phyloP scores from a whole-genome alignment of 2,329 filamentous ascomycete genomes.

The Fusarium sororula region DNA sequence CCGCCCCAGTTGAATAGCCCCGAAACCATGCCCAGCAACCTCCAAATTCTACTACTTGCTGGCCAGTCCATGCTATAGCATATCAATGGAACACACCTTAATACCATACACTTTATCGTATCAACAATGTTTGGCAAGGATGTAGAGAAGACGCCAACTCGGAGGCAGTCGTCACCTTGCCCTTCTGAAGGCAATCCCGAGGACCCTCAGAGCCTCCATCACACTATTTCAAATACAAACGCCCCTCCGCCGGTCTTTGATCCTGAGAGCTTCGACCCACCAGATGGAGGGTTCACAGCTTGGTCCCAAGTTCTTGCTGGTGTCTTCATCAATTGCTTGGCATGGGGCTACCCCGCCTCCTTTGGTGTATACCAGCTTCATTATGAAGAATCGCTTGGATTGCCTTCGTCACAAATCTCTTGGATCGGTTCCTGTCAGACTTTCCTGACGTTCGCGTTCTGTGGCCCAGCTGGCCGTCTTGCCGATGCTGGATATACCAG shows the following conservation, averaged over 20 bases:
- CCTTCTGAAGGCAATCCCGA: background rate
- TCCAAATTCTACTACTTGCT: background rate
- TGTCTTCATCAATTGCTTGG: constrained; percentile 58
- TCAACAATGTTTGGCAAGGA: constrained; percentile 35
- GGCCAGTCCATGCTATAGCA: background rate
- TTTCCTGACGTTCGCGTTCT: constrained; percentile 60
- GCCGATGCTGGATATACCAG: constrained; percentile 60
- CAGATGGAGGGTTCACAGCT: constrained; percentile 57
- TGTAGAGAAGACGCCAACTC: constrained; percentile 28
- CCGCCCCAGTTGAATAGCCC: background rate
- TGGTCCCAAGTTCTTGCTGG: constrained; percentile 62
- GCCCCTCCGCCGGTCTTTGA: constrained; percentile 35
- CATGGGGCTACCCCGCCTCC: constrained; percentile 60
- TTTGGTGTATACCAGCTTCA: constrained; percentile 66
- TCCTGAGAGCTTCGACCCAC: constrained; percentile 41
- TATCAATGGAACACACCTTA: constrained; percentile 10
- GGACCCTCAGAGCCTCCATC: constrained; percentile 16
- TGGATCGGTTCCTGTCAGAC: constrained; percentile 62
- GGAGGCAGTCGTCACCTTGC: constrained; percentile 3
- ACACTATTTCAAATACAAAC: constrained; percentile 40
- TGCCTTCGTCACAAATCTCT: constrained; percentile 49
- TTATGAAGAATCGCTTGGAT: constrained; percentile 49
- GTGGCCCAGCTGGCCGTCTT: constrained; percentile 59
- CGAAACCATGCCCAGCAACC: background rate
- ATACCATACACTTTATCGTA: background rate